Conservation (phyloP, 805 yeast genomes). For the Nakazawaea siamensis region DNA sequence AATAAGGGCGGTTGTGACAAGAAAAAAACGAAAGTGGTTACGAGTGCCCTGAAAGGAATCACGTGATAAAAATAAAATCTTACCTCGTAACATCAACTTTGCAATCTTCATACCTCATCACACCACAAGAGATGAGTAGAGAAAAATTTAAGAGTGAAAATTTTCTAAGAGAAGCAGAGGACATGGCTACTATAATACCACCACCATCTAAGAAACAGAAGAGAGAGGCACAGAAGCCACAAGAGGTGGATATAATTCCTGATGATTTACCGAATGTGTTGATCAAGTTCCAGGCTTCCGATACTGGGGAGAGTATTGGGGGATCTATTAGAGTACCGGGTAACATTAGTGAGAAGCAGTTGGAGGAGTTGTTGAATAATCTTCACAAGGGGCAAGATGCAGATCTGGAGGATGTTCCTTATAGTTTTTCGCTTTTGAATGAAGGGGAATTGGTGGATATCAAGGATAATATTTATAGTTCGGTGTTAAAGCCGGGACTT, state of each 20-base stretch:
- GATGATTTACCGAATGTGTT: conserved; percentile 78
- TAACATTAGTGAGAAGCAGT: conserved; percentile 71
- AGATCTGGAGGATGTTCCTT: conserved; percentile 80
- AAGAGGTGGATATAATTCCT: conserved; percentile 69
- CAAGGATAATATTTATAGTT: conserved; percentile 64
- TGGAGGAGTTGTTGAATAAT: conserved; percentile 82
- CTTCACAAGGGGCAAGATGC: conserved; percentile 42
- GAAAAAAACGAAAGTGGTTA: too few relatives aligned
- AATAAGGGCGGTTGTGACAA: too few relatives aligned
- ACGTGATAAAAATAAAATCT: too few relatives aligned
- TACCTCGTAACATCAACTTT: too few relatives aligned
- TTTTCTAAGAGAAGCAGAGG: too few relatives aligned
- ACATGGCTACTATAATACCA: conserved; percentile 88
- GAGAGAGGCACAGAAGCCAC: conserved; percentile 73
- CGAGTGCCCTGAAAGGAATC: too few relatives aligned
- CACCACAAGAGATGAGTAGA: not conserved
- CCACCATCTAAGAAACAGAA: conserved; percentile 89
- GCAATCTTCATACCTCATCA: too few relatives aligned
- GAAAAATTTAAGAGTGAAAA: not conserved
- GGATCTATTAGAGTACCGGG: conserved; percentile 91
- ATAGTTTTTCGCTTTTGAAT: conserved; percentile 64
- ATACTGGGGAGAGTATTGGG: conserved; percentile 81
- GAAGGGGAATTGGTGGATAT: conserved; percentile 56
- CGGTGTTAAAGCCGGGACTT: conserved; percentile 79
- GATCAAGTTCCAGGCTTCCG: conserved; percentile 86